phyloP scores from a whole-genome alignment of 2,329 filamentous ascomycete species.

The Phoma sp. region DNA sequence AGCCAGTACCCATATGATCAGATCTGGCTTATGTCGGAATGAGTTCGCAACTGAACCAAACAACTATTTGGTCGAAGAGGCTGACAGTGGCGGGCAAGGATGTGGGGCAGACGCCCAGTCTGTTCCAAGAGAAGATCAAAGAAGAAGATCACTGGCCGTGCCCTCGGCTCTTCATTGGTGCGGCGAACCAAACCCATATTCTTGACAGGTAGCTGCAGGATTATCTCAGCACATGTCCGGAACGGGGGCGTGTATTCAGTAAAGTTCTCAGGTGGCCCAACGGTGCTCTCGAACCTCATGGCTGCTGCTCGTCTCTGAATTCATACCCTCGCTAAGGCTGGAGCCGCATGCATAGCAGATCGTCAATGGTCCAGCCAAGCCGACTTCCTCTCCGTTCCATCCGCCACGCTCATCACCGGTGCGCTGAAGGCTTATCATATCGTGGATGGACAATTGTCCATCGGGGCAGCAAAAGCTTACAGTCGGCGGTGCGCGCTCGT shows the following conservation, averaged over 20 bases:
- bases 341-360: constrained; percentile 19
- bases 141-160: neutral
- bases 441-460: neutral
- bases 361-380: constrained; percentile 6
- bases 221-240: constrained; percentile 9
- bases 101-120: constrained; percentile 7
- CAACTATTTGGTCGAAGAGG: neutral
- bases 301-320: constrained; percentile 14
- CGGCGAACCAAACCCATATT: neutral
- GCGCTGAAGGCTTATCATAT: neutral
- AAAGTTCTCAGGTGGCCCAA: constrained; percentile 1
- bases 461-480: constrained; percentile 4
- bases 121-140: constrained; percentile 11
- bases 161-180: constrained; percentile 3
- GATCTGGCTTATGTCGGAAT: neutral
- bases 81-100: constrained; percentile 1
- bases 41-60: neutral
- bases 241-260: neutral
- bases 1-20: no score
- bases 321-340: constrained; percentile 14
- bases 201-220: neutral
- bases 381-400: constrained; percentile 3
- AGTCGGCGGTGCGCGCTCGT: constrained; percentile 3
- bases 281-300: constrained; percentile 1
- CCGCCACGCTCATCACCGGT: constrained; percentile 4